Percentiles rank a stretch among this genome's conserved stretches.
These are phyloP conservation scores for Myriangium duriaei DNA, from an alignment of 2,329 filamentous ascomycete genomes.

Conservation along the genomic window DNA sequence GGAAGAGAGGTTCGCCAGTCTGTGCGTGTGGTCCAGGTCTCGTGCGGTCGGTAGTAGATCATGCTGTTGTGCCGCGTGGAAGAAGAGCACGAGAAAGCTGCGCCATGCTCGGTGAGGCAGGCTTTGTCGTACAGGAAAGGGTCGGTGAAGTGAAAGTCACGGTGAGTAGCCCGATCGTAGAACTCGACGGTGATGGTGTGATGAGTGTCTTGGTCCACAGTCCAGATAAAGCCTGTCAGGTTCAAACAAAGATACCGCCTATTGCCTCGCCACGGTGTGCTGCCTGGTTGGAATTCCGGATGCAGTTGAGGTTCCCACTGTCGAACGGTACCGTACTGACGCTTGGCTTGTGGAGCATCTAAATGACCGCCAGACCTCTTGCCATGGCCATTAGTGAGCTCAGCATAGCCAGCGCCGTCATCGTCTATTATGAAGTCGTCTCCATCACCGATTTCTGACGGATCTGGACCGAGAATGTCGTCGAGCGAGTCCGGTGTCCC, in stretches of 20 bases:
- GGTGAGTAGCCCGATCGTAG: slow-evolving; percentile 82
- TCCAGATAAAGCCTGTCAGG: slow-evolving; percentile 90
- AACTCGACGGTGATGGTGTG: slow-evolving; percentile 94
- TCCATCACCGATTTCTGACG: slow-evolving; percentile 43
- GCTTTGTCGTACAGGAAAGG: slow-evolving; percentile 94
- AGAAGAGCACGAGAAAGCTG: slow-evolving; percentile 72
- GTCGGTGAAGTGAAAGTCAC: slow-evolving; percentile 96
- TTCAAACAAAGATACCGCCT: slow-evolving; percentile 89
- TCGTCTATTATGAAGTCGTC: slow-evolving; percentile 91
- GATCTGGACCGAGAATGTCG: slow-evolving; percentile 59
- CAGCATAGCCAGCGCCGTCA: slow-evolving; percentile 79
- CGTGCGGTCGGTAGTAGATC: slow-evolving; percentile 93
- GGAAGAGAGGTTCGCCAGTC: slow-evolving; percentile 90
- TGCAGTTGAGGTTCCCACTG: slow-evolving; percentile 57
- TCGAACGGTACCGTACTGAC: slow-evolving; percentile 32
- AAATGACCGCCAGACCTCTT: slow-evolving; percentile 39
- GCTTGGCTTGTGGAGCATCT: slow-evolving; percentile 38
- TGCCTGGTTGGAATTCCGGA: slow-evolving; percentile 79
- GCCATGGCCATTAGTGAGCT: slow-evolving; percentile 49
- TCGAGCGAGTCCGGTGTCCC: slow-evolving; percentile 68
- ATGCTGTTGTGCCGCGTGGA: slow-evolving; percentile 54
- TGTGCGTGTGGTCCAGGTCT: slow-evolving; percentile 82
- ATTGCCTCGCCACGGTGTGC: slow-evolving; percentile 91
- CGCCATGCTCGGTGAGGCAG: slow-evolving; percentile 71
- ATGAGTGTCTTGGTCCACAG: slow-evolving; percentile 79